phyloP scores from a whole-genome alignment of 495 filamentous ascomycete genomes.

The Aspergillus funiculosus region DNA sequence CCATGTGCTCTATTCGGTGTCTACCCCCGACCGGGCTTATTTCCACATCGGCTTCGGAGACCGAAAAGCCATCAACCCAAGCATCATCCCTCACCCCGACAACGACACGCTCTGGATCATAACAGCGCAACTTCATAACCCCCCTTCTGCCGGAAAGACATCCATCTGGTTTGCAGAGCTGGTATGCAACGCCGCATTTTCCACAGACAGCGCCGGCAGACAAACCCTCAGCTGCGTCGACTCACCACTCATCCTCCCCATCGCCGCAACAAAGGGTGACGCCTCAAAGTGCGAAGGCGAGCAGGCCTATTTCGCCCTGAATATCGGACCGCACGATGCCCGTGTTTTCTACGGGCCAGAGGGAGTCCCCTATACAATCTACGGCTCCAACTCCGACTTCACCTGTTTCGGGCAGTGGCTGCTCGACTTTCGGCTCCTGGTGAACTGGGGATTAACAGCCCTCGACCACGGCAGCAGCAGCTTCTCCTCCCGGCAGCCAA shows the following conservation, averaged over 20 bases:
- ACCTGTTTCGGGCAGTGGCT: constrained; percentile 51
- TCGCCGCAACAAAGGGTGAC: constrained; percentile 34
- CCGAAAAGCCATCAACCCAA: constrained; percentile 41
- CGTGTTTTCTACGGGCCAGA: constrained; percentile 48
- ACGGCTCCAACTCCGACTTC: constrained; percentile 43
- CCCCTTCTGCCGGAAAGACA: not conserved
- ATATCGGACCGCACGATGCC: constrained; percentile 47
- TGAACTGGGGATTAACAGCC: constrained; percentile 32
- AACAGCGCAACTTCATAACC: constrained; percentile 35
- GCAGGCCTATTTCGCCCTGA: constrained; percentile 28
- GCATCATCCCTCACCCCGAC: constrained; percentile 47
- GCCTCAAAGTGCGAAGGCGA: constrained; percentile 35
- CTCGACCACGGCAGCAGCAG: constrained; percentile 8
- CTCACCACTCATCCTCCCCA: constrained; percentile 32
- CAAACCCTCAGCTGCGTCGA: constrained; percentile 34
- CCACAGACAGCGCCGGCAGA: constrained; percentile 16
- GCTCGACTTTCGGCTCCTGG: constrained; percentile 43
- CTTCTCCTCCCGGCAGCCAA: constrained; percentile 33
- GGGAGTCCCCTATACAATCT: constrained; percentile 39
- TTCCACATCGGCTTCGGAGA: constrained; percentile 40
- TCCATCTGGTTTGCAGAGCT: constrained; percentile 34
- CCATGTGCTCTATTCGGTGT: constrained; percentile 37
- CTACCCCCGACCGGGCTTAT: constrained; percentile 33
- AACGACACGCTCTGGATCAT: constrained; percentile 41
- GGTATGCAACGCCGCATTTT: constrained; percentile 42